Conservation (phyloP, 179 eudicot species). For the Carnegiea gigantea region DNA sequence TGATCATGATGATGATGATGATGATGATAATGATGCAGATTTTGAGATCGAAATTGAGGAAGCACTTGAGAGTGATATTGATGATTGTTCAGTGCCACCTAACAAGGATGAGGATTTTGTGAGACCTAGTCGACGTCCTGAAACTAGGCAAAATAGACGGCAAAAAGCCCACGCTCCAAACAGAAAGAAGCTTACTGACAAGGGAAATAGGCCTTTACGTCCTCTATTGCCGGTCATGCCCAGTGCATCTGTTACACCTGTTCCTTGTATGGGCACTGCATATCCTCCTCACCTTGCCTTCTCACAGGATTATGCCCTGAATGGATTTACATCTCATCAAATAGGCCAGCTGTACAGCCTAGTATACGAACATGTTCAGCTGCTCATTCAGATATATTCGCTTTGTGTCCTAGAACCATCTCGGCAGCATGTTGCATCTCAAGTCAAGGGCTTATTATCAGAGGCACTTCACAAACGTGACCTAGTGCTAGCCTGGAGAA, state of each 20-base stretch:
- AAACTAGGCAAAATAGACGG: constrained; percentile 68
- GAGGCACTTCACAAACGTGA: constrained; percentile 67
- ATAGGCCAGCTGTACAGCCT: constrained; percentile 78
- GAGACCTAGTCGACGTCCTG: constrained; percentile 61
- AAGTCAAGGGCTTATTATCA: constrained; percentile 58
- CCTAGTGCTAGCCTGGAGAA: constrained; percentile 57
- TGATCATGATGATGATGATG: constrained; percentile 52
- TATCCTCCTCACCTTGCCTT: constrained; percentile 27
- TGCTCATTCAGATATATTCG: constrained; percentile 86
- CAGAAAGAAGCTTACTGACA: constrained; percentile 37
- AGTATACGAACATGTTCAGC: constrained; percentile 91
- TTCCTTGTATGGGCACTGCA: constrained; percentile 36
- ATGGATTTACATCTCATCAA: constrained; percentile 78
- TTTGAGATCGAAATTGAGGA: constrained; percentile 95
- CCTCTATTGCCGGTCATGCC: constrained; percentile 62
- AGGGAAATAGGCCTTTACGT: constrained; percentile 57
- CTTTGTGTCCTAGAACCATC: constrained; percentile 74
- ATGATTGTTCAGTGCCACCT: constrained; percentile 36
- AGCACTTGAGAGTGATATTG: constrained; percentile 90
- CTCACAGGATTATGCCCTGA: constrained; percentile 31
- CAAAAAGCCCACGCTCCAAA: constrained; percentile 36
- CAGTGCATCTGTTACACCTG: constrained; percentile 41
- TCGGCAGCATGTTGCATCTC: constrained; percentile 62
- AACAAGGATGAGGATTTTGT: constrained; percentile 35
- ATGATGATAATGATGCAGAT: constrained; percentile 98